A percentile compares a stretch with the other conserved stretches of the same genome.
These are phyloP conservation scores for Penicillium hordei DNA, from an alignment of 2,329 filamentous ascomycete genomes.

Conservation along the genomic window DNA sequence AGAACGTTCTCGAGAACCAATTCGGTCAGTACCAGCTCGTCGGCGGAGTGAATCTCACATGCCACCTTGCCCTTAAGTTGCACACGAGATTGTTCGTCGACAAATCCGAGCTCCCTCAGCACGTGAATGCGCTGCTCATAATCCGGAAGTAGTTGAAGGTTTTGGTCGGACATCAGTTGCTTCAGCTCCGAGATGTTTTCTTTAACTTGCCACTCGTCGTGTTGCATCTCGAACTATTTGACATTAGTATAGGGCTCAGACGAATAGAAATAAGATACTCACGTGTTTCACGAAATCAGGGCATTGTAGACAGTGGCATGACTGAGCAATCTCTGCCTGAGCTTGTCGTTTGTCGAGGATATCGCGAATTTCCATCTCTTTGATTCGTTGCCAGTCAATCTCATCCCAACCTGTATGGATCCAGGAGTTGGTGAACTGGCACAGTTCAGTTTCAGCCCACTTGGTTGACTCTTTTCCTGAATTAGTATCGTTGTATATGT, in stretches of 20 bases:
- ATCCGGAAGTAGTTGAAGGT: slow-evolving; percentile 90
- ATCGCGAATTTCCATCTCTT: slow-evolving; percentile 78
- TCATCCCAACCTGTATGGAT: slow-evolving; percentile 75
- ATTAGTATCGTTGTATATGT: slow-evolving; percentile 2
- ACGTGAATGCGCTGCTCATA: slow-evolving; percentile 95
- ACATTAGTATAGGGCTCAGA: neutral
- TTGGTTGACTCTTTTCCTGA: slow-evolving; percentile 49
- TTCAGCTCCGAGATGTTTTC: slow-evolving; percentile 88
- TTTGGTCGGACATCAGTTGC: slow-evolving; percentile 90
- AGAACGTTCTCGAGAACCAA: slow-evolving; percentile 95
- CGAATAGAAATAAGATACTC: slow-evolving; percentile 42
- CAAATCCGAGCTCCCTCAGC: slow-evolving; percentile 85
- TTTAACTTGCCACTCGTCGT: slow-evolving; percentile 94
- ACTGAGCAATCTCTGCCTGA: slow-evolving; percentile 62
- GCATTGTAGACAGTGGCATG: slow-evolving; percentile 67
- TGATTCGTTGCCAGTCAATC: slow-evolving; percentile 76
- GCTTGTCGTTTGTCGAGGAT: slow-evolving; percentile 70
- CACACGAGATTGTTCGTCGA: slow-evolving; percentile 82
- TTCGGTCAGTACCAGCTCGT: slow-evolving; percentile 94
- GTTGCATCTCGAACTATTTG: slow-evolving; percentile 82
- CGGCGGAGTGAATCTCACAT: slow-evolving; percentile 95
- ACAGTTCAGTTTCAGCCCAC: slow-evolving; percentile 67
- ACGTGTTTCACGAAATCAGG: slow-evolving; percentile 83
- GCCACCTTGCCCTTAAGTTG: slow-evolving; percentile 97
- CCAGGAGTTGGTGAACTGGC: slow-evolving; percentile 72